Base-by-base conservation (phyloP, 108 stramenopile species). In the Skeletonema potamos region DNA sequence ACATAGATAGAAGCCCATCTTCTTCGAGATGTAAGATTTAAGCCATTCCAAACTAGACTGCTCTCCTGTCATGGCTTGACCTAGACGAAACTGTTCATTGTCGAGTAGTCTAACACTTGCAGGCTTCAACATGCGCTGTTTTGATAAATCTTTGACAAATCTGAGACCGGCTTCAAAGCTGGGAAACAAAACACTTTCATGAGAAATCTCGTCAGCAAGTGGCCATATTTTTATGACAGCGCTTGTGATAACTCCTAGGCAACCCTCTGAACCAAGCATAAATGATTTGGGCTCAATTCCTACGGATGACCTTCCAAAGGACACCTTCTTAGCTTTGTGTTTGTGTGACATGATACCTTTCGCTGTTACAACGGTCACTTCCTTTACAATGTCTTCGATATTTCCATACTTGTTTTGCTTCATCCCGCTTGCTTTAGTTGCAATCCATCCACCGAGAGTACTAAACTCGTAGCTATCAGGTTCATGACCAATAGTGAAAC, bases 341-440 rank as follows among this genome's bases (percentile, higher is more conserved):
- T 82, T 77, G 48, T 86, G 87, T 68, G 85, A 86, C 37, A 90
- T 62, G 7, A 83, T 57, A 36, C 82, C 81, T 58, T 79, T 71
- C 6, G 89, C 69, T 22, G 91, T 85, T 32, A 94, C 87, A 11
- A 95, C 84, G 11, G 82, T 70, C 9, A 95, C 86, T 48, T 89
- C 88, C 24, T 83, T 82, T 27, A 98, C 95, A 61, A 98, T 95
- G 66, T 97, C 95, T 79, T 98, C 97, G 64, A 98, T 98, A 43
- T 98, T 98, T 61, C 97, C 97, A 64, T 98, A 98, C 66, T 82
- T 89, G 62, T 91, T 94, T 64, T 92, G 86, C 65, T 96, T 96
- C 97, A 98, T 98, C 15, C 97, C 97, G 58, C 96, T 97, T 12
- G 97, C 94, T 80, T 95, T 93, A 0, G 97, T 98, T 12, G 97